Conservation (phyloP, 2,329 filamentous ascomycete species). For the Aureobasidium uvarum region DNA sequence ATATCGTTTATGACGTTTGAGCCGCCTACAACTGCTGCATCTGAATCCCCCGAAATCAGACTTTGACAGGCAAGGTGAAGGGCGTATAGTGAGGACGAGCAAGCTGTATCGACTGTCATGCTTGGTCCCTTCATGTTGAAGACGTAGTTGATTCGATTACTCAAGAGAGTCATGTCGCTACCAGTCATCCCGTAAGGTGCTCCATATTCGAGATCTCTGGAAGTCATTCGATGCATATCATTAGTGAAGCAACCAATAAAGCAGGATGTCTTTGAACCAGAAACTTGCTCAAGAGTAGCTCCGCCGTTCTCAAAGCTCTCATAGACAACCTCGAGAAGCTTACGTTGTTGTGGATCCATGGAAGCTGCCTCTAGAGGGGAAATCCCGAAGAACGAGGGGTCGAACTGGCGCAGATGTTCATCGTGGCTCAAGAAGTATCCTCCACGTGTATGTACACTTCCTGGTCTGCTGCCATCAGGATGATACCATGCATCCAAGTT, state of each 20-base stretch:
- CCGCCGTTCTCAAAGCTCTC: slow-evolving; percentile 37
- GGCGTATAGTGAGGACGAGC: slow-evolving; percentile 35
- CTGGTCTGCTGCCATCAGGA: slow-evolving; percentile 25
- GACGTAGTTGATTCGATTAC: slow-evolving; percentile 42
- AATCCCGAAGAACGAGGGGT: slow-evolving; percentile 34
- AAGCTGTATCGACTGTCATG: slow-evolving; percentile 50
- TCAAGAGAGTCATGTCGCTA: slow-evolving; percentile 41
- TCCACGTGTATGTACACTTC: slow-evolving; percentile 11
- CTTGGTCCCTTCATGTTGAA: slow-evolving; percentile 43
- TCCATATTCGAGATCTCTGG: slow-evolving; percentile 29
- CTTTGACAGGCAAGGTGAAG: slow-evolving; percentile 11
- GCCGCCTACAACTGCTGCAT: background rate
- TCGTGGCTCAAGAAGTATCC: slow-evolving; percentile 31
- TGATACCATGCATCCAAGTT: slow-evolving; percentile 32
- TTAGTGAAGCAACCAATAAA: slow-evolving; percentile 1
- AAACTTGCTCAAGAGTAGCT: background rate
- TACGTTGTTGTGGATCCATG: slow-evolving; percentile 46
- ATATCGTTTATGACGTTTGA: background rate
- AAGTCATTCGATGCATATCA: background rate
- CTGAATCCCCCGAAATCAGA: background rate
- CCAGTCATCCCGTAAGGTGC: slow-evolving; percentile 32
- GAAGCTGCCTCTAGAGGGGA: slow-evolving; percentile 34
- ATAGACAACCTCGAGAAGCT: slow-evolving; percentile 45
- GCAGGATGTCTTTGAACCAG: background rate
- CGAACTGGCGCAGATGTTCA: slow-evolving; percentile 31